phyloP scores from a whole-genome alignment of 2,329 filamentous ascomycete species.

The Fusarium albosuccineum region DNA sequence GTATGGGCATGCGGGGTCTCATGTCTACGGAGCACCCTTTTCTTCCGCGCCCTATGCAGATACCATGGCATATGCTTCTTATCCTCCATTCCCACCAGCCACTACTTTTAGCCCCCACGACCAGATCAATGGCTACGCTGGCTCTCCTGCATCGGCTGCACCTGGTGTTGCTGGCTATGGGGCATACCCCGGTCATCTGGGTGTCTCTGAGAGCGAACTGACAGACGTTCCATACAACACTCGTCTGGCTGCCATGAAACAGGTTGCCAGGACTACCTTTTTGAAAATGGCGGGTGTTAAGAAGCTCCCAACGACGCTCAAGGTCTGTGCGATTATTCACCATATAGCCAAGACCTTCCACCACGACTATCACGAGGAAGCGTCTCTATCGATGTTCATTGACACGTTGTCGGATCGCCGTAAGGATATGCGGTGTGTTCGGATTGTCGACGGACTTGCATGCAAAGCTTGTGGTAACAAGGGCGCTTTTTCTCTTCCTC shows the following conservation, averaged over 20 bases:
- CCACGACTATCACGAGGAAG: slow-evolving; percentile 67
- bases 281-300: slow-evolving; percentile 69
- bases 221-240: slow-evolving; percentile 51
- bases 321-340: slow-evolving; percentile 73
- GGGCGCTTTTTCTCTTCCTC: slow-evolving; percentile 66
- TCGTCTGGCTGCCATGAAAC: slow-evolving; percentile 66
- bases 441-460: slow-evolving; percentile 64
- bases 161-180: slow-evolving; percentile 12
- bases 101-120: slow-evolving; percentile 11
- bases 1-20: slow-evolving; percentile 22
- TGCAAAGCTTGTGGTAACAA: slow-evolving; percentile 67
- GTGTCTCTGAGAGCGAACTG: slow-evolving; percentile 5
- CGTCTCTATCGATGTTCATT: slow-evolving; percentile 69
- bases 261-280: slow-evolving; percentile 73
- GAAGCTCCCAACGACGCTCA: slow-evolving; percentile 71
- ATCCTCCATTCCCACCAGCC: slow-evolving; percentile 22
- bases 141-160: not conserved
- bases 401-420: slow-evolving; percentile 69
- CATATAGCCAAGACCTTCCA: slow-evolving; percentile 71
- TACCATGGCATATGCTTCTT: slow-evolving; percentile 24
- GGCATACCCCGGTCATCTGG: slow-evolving; percentile 17
- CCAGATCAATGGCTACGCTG: slow-evolving; percentile 15
- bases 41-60: slow-evolving; percentile 27
- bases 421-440: slow-evolving; percentile 68
- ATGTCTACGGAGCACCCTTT: slow-evolving; percentile 28